Base-by-base conservation (phyloP, 257 asterid genomes). In the Fraxinus anomala region DNA sequence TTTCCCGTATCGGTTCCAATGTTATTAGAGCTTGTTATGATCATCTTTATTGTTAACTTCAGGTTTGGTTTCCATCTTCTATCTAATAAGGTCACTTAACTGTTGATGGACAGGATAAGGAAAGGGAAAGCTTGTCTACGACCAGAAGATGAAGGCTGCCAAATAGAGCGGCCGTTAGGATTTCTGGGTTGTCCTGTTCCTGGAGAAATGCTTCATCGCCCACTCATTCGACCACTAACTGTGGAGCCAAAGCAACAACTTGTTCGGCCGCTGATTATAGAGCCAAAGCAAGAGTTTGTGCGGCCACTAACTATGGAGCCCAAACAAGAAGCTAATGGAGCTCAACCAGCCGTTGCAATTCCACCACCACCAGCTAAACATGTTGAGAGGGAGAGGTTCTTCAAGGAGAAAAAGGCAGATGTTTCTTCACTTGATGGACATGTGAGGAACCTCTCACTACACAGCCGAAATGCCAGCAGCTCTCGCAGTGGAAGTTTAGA, bases 301-400 rank as follows among this genome's bases (percentile, higher is more conserved):
- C 47, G 70, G 69, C 83, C 89, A 66, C 68, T 73, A 67, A 70
- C 84, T 67, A 24, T 56, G 70, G 76, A 72, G 61, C 67, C 80
- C 51, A 83, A 78, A 69, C 85, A 77, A 65, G 88, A 81, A 77
- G 24, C 73, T 30, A 59, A 70, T 69, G 24, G 12, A 71, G 79
- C 73, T 42, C 87, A 54, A 82, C 70, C 85, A 10, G 84, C 85
- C 3, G 98, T 85, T 23, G 54, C 89, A 72, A 85, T 93, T 85
- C 99, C 99, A 68, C 98, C 99, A 1, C 99, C 99, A 69, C 99
- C 99, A 3, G 93, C 99, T 63, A 95, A 95, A 79, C 96, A 90
- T 28, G 88, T 86, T 6, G 99, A 95, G 89, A 86, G 99, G 59
- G 97, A 95, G 78, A 93, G 80, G 77, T 93, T 93, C 83, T 95